Evolutionary conservation across 768 basidiomycete genomes (phyloP).

Genomic region (Leccinum subtestaceum): DNA sequence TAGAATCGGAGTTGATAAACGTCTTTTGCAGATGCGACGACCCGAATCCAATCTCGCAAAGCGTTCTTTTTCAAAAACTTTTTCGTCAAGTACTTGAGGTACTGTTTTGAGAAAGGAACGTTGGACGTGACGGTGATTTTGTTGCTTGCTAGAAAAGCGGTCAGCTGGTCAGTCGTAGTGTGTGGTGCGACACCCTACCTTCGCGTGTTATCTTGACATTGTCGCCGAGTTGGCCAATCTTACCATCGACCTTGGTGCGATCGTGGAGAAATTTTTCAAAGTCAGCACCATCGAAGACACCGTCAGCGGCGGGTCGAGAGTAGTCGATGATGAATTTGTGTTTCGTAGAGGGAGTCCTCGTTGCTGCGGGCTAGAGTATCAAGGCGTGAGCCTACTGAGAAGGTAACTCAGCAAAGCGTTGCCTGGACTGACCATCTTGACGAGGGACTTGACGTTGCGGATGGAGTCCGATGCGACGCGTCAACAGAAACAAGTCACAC

Average conservation of each 20-base stretch:
- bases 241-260: slow-evolving; percentile 90
- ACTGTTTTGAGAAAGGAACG: slow-evolving; percentile 93
- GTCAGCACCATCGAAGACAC: slow-evolving; percentile 58
- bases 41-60: slow-evolving; percentile 96
- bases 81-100: slow-evolving; percentile 98
- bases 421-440: slow-evolving; percentile 74
- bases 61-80: slow-evolving; percentile 98
- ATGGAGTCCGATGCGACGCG: slow-evolving; percentile 40
- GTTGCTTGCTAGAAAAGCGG: slow-evolving; percentile 52
- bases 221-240: slow-evolving; percentile 90
- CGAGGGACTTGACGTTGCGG: background rate
- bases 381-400: slow-evolving; percentile 86
- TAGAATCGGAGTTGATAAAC: slow-evolving; percentile 94
- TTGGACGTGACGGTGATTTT: slow-evolving; percentile 83
- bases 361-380: slow-evolving; percentile 50
- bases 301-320: slow-evolving; percentile 72
- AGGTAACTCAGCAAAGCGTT: slow-evolving; percentile 85
- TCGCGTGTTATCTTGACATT: slow-evolving; percentile 83
- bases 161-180: slow-evolving; percentile 1
- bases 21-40: slow-evolving; percentile 92
- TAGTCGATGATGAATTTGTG: slow-evolving; percentile 86
- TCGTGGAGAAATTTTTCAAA: slow-evolving; percentile 91
- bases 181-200: slow-evolving; percentile 47
- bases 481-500: slow-evolving; percentile 54
- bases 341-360: slow-evolving; percentile 53